Evolutionary conservation across 495 filamentous ascomycete species (phyloP).

Genomic region (Aspergillus carlsbadensis): DNA sequence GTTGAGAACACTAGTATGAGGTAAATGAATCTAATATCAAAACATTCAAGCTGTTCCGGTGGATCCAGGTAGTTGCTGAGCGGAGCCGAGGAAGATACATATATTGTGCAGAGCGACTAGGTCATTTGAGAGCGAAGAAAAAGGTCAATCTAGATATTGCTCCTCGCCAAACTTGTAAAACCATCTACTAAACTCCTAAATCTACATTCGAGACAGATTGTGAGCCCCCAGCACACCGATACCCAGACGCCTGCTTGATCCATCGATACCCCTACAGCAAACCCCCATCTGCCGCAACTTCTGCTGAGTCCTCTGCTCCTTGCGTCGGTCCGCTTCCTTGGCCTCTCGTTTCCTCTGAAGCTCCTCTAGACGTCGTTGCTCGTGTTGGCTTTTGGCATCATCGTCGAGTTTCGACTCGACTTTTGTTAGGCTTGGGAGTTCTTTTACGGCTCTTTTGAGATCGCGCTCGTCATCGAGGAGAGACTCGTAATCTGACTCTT

Average conservation of each 20-base stretch:
- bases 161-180: no score
- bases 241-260: slow-evolving; percentile 53
- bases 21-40: no score
- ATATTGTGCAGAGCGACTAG: no score
- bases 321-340: slow-evolving; percentile 21
- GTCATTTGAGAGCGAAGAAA: no score
- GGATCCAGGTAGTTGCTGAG: no score
- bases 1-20: no score
- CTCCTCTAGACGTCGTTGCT: slow-evolving; percentile 33
- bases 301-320: slow-evolving; percentile 41
- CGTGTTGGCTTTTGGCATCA: slow-evolving; percentile 23
- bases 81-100: no score
- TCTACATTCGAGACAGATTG: slow-evolving; percentile 32
- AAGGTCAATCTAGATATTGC: no score
- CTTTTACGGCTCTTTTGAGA: not conserved
- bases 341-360: slow-evolving; percentile 25
- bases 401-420: slow-evolving; percentile 21
- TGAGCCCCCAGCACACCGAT: slow-evolving; percentile 51
- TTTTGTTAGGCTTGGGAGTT: slow-evolving; percentile 10
- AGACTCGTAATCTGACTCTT: slow-evolving; percentile 19
- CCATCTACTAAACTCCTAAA: not conserved
- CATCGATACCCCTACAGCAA: slow-evolving; percentile 54
- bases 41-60: no score
- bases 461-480: slow-evolving; percentile 16
- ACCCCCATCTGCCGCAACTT: slow-evolving; percentile 49